Conservation (phyloP, 495 filamentous ascomycete genomes). For the Xylaria intraflava region DNA sequence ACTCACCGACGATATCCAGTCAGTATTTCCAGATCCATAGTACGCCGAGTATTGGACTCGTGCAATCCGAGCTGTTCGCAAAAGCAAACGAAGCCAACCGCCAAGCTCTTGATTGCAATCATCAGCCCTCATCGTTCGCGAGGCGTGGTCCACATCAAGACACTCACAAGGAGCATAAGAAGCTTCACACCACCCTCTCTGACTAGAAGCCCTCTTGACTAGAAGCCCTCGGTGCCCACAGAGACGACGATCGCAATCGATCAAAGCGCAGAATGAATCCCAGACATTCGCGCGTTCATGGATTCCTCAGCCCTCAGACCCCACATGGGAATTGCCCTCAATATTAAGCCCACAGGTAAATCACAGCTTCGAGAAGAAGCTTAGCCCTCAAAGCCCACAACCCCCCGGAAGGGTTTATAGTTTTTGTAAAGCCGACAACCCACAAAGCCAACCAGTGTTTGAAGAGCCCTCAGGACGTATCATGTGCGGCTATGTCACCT, state of each 20-base stretch:
- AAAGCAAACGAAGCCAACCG: conserved; percentile 9
- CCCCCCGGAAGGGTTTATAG: conserved; percentile 29
- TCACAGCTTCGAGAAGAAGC: conserved; percentile 38
- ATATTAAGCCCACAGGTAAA: conserved; percentile 46
- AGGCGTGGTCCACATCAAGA: conserved; percentile 41
- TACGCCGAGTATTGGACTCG: neutral
- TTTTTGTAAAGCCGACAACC: conserved; percentile 46
- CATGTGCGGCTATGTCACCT: conserved; percentile 36
- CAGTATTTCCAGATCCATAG: conserved; percentile 3
- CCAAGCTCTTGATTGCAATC: conserved; percentile 24
- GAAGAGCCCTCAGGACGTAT: conserved; percentile 35
- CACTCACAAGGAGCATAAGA: conserved; percentile 30
- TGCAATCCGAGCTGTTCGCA: neutral
- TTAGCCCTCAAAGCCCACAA: conserved; percentile 45
- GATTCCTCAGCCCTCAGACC: conserved; percentile 37
- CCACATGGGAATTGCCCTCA: conserved; percentile 25
- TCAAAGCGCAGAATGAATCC: conserved; percentile 9
- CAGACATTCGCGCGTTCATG: conserved; percentile 7
- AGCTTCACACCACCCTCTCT: conserved; percentile 38
- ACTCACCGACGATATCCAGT: conserved; percentile 10
- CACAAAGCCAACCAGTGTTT: conserved; percentile 41
- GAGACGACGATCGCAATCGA: conserved; percentile 27
- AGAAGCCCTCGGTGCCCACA: conserved; percentile 39
- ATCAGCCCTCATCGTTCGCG: conserved; percentile 27
- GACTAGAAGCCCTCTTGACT: no score